Conservation (phyloP, 2,329 filamentous ascomycete species). For the Epichloe sibirici region DNA sequence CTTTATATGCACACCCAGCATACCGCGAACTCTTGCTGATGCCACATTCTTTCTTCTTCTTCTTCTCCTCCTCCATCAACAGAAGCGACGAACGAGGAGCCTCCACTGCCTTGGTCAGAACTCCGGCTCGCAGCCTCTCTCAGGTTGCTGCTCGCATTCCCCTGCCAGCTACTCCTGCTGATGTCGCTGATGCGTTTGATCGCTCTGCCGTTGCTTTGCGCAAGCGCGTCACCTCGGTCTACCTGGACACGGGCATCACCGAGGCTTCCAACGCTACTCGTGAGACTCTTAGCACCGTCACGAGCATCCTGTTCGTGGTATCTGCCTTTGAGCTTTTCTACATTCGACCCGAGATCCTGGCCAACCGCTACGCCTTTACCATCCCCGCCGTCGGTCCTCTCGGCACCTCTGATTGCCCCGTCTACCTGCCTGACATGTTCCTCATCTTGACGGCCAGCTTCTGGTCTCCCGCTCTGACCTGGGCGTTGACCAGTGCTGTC, state of each 20-base stretch:
- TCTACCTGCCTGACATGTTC: conserved; percentile 73
- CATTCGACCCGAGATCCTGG: conserved; percentile 58
- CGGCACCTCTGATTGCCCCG: conserved; percentile 42
- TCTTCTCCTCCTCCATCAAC: neutral
- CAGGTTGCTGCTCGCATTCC: conserved; percentile 48
- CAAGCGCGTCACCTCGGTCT: conserved; percentile 50
- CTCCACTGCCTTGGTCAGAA: conserved; percentile 35
- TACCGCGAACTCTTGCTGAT: neutral
- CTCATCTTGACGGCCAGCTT: conserved; percentile 62
- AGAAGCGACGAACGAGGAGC: conserved; percentile 22
- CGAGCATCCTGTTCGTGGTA: conserved; percentile 57
- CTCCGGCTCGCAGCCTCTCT: conserved; percentile 38
- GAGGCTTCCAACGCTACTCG: conserved; percentile 55
- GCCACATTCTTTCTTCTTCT: neutral
- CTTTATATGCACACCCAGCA: neutral
- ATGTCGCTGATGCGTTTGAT: conserved; percentile 66
- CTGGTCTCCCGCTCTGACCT: conserved; percentile 72
- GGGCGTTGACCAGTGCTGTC: conserved; percentile 59
- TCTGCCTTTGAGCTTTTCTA: conserved; percentile 57
- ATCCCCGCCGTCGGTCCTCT: conserved; percentile 49
- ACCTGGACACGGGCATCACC: conserved; percentile 53
- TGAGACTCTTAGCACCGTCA: conserved; percentile 58
- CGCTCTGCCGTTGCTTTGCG: conserved; percentile 55
- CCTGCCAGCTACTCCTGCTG: conserved; percentile 70
- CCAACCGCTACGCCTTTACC: conserved; percentile 60